phyloP scores from a whole-genome alignment of 2,329 filamentous ascomycete species.

The Fusarium solani-melongenae region DNA sequence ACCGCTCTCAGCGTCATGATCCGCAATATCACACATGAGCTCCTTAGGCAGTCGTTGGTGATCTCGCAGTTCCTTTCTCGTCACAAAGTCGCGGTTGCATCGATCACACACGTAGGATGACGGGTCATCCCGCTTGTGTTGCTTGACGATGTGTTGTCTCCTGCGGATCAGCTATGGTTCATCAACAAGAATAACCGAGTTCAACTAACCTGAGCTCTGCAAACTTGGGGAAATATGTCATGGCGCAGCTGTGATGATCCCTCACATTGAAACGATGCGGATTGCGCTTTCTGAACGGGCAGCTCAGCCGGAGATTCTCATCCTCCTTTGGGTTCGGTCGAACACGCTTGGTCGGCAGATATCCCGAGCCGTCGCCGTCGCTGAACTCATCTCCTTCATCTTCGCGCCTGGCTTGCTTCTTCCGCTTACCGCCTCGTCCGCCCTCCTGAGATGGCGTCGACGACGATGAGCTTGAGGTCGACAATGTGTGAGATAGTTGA shows the following conservation, averaged over 20 bases:
- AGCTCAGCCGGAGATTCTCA: conserved; percentile 54
- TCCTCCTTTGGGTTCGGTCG: conserved; percentile 50
- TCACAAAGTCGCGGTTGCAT: conserved; percentile 53
- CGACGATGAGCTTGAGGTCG: conserved; percentile 46
- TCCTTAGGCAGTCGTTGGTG: conserved; percentile 55
- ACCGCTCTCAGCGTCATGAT: conserved; percentile 53
- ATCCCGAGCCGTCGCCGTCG: conserved; percentile 48
- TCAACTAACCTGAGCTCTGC: conserved; percentile 51
- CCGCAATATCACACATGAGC: conserved; percentile 55
- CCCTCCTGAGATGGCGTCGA: conserved; percentile 46
- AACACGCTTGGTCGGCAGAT: conserved; percentile 44
- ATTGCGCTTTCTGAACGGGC: conserved; percentile 58
- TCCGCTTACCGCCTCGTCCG: conserved; percentile 47
- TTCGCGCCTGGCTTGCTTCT: conserved; percentile 48
- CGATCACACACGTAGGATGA: conserved; percentile 55
- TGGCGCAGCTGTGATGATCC: conserved; percentile 57
- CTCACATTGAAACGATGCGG: conserved; percentile 58
- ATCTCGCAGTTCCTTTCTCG: conserved; percentile 52
- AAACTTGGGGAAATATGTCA: conserved; percentile 56
- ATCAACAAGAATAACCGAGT: no score
- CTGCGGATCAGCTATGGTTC: conserved; percentile 7
- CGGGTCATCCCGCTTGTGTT: conserved; percentile 55
- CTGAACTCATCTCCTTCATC: conserved; percentile 50
- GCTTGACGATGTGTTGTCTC: conserved; percentile 57
- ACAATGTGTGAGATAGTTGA: conserved; percentile 46